phyloP scores from a whole-genome alignment of 768 basidiomycete species.

The Rhodotorula graminis region DNA sequence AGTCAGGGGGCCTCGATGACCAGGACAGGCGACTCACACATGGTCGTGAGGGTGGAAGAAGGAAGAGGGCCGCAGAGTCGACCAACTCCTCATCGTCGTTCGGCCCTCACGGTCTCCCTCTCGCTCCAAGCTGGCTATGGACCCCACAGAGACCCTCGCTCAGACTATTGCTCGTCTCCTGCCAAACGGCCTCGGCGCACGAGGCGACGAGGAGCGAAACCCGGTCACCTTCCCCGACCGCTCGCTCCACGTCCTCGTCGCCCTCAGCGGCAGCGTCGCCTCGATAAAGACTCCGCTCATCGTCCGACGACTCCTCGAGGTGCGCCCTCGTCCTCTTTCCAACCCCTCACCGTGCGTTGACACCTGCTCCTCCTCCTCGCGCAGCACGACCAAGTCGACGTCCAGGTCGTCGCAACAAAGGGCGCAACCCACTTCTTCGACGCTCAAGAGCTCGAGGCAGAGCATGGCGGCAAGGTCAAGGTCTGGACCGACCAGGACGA shows the following conservation, averaged over 20 bases:
- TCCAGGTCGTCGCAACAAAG: slow-evolving; percentile 80
- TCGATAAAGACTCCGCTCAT: slow-evolving; percentile 91
- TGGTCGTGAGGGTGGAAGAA: not conserved
- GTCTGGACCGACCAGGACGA: slow-evolving; percentile 91
- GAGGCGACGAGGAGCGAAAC: slow-evolving; percentile 32
- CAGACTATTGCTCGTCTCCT: slow-evolving; percentile 19
- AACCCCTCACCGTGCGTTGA: not conserved
- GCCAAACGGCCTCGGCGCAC: slow-evolving; percentile 38
- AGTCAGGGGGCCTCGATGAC: not conserved
- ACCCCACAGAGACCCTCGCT: not conserved
- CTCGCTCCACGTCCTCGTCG: slow-evolving; percentile 62
- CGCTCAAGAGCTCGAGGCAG: slow-evolving; percentile 52
- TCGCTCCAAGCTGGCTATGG: not conserved
- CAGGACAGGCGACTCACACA: not conserved
- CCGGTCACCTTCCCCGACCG: slow-evolving; percentile 37
- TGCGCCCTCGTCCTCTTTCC: slow-evolving; percentile 46
- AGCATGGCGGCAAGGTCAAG: slow-evolving; percentile 51
- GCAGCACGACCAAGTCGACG: slow-evolving; percentile 67
- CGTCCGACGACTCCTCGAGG: slow-evolving; percentile 65
- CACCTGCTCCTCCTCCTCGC: too few relatives aligned
- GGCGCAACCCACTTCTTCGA: slow-evolving; percentile 72
- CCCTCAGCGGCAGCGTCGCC: slow-evolving; percentile 91
- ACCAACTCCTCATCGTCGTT: not conserved
- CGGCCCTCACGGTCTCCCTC: not conserved
- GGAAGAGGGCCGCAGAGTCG: not conserved